Evolutionary conservation across 2,329 filamentous ascomycete genomes (phyloP), one percentile per base, ranked within the genome.

Genomic region (Harringtonia lauricola): DNA sequence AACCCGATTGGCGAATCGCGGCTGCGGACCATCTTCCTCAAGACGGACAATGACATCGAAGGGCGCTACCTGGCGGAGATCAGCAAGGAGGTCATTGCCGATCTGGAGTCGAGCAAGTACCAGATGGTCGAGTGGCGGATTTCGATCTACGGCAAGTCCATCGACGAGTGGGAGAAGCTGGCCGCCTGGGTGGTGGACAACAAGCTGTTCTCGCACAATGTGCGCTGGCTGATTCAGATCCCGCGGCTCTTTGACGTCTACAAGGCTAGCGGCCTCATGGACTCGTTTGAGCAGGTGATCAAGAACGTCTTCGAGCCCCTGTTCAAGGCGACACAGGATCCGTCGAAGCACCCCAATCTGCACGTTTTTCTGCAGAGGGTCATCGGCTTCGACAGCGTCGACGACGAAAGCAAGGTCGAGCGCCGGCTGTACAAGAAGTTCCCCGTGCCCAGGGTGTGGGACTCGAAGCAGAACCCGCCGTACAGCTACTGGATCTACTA

Each of bases 401-500:
- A 98, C 57, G 92, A 98, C 54, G 92, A 98, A 66, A 95, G 89
- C 70, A 98, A 98, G 65, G 75, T 88, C 3, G 92, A 98, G 64
- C 81, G 90, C 24, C 82, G 92, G 18, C 74, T 96, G n/a, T 95
- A 88, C 67, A 84, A 83, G 57, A 98, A 98, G 60, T 98, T 94
- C 53, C 92, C 92, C 0, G 81, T 92, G 19, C 90, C 92, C 5
- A 84, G 80, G 49, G 79, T 80, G 43, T 98, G 92, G 92, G 76
- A 81, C 51, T 88, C 87, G 1, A 88, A 85, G 55, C 89, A 96
- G 62, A 98, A 98, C 57, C 92, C 92, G 14, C 92, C 92, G 0
- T 98, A 98, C 66, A 95, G 85, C 59, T 98, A 98, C 65, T 98
- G 92, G 92, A 85, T 96, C 58, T 98, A 98, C 65, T 94, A 95